These are phyloP conservation scores for Aechmea fasciata DNA, from an alignment of 176 grass and related monocot species.

Conservation along the genomic window DNA sequence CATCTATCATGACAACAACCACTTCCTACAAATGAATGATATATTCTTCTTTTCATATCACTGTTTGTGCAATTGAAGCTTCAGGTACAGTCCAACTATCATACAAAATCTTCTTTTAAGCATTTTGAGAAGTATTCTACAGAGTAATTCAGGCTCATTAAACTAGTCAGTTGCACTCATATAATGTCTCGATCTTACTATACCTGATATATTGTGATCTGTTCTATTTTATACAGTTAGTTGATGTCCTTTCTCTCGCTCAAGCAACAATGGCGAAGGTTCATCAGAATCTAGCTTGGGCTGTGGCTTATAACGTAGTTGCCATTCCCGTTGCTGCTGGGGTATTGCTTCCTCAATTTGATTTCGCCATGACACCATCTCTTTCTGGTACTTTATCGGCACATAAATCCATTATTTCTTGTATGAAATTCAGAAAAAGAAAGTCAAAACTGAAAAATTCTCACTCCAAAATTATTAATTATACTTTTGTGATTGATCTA, in stretches of 20 bases:
- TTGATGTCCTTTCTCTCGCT: conserved; percentile 68
- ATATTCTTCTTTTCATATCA: not conserved
- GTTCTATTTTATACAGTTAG: conserved; percentile 30
- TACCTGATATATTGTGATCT: not conserved
- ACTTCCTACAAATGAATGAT: not conserved
- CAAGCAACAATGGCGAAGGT: conserved; percentile 91
- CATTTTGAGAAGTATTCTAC: not conserved
- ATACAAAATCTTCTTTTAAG: conserved; percentile 4
- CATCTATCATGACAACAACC: not conserved
- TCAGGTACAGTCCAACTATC: not conserved
- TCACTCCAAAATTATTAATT: not conserved
- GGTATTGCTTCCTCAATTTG: conserved; percentile 64
- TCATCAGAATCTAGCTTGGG: conserved; percentile 90
- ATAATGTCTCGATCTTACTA: no score
- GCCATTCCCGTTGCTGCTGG: conserved; percentile 69
- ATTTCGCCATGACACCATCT: conserved; percentile 95
- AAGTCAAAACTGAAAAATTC: not conserved
- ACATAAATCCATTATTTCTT: no score
- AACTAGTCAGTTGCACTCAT: no score
- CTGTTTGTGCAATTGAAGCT: not conserved
- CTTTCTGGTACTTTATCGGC: conserved; percentile 44
- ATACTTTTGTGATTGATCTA: not conserved
- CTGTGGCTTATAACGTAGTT: conserved; percentile 80
- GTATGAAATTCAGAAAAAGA: not conserved
- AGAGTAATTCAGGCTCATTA: not conserved